Percentiles rank a stretch among this genome's conserved stretches.
Conservation (phyloP, 768 basidiomycete genomes). For the Myochromella boudieri region DNA sequence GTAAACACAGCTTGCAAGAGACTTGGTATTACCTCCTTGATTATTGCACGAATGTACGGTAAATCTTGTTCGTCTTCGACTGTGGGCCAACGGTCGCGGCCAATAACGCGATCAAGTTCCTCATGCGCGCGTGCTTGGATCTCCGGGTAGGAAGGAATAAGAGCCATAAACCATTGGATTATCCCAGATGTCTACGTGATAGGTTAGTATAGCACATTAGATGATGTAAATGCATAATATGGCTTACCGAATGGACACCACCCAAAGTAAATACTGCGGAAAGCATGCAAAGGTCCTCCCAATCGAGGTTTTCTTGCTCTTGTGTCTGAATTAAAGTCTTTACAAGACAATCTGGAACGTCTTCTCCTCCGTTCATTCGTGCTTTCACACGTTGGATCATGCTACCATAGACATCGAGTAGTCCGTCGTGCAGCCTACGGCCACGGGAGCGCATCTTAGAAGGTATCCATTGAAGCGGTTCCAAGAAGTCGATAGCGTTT, state of each 20-base stretch:
- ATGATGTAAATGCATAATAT: neutral
- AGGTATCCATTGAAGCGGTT: conserved; percentile 38
- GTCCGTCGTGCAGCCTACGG: conserved; percentile 33
- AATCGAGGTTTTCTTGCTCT: conserved; percentile 34
- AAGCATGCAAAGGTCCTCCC: conserved; percentile 38
- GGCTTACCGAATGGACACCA: conserved; percentile 38
- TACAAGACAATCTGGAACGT: conserved; percentile 42
- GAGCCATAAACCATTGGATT: conserved; percentile 35
- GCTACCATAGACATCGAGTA: conserved; percentile 35
- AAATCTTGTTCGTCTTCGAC: conserved; percentile 28
- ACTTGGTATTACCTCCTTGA: conserved; percentile 21
- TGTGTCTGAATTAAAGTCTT: conserved; percentile 33
- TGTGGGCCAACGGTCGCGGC: conserved; percentile 25
- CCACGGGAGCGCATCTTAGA: conserved; percentile 35
- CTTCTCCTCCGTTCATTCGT: conserved; percentile 32
- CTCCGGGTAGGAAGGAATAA: conserved; percentile 30
- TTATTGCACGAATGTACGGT: conserved; percentile 34
- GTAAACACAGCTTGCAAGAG: neutral
- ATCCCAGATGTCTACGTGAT: conserved; percentile 30
- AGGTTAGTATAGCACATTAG: neutral
- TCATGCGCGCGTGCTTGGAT: conserved; percentile 27
- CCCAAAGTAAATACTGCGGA: conserved; percentile 41
- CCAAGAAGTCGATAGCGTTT: conserved; percentile 44
- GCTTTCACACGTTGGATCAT: conserved; percentile 36
- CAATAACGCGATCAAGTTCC: conserved; percentile 30